These are phyloP conservation scores for Yamadazyma sp. DNA, from an alignment of 1,139 yeast species.

Conservation along the genomic window DNA sequence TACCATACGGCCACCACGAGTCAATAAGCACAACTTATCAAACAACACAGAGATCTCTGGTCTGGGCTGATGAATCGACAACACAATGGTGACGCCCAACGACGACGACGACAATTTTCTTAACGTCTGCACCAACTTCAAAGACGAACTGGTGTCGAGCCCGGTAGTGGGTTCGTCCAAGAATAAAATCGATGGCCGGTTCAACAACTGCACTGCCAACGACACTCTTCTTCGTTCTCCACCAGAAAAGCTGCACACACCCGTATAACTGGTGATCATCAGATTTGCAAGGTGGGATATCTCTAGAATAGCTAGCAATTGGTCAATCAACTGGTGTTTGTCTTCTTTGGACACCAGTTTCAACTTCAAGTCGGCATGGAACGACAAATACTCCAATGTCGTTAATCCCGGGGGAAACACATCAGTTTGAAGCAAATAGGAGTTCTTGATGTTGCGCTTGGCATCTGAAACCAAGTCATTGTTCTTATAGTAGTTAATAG, in stretches of 20 bases:
- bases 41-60: conserved; percentile 68
- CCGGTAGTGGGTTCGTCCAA: conserved; percentile 93
- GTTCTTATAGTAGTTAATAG: conserved; percentile 12
- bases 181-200: conserved; percentile 74
- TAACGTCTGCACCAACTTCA: conserved; percentile 61
- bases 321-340: conserved; percentile 52
- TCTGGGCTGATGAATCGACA: conserved; percentile 85
- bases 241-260: conserved; percentile 51
- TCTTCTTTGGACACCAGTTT: conserved; percentile 37
- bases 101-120: conserved; percentile 44
- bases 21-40: conserved; percentile 69
- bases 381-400: conserved; percentile 65
- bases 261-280: conserved; percentile 33
- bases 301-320: conserved; percentile 60
- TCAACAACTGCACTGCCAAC: conserved; percentile 73
- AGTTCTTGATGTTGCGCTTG: conserved; percentile 38
- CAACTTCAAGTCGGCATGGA: conserved; percentile 70
- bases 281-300: conserved; percentile 61
- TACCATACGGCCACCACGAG: conserved; percentile 61
- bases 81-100: conserved; percentile 65
- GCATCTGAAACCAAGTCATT: conserved; percentile 4
- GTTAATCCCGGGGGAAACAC: conserved; percentile 69
- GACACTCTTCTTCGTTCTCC: conserved; percentile 82
- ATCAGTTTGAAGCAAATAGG: conserved; percentile 81
- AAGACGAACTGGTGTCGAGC: conserved; percentile 76